A percentile compares a stretch with the other conserved stretches of the same genome.
These are phyloP conservation scores for Paecilomyces formosus DNA, from an alignment of 2,329 filamentous ascomycete genomes.

Conservation along the genomic window DNA sequence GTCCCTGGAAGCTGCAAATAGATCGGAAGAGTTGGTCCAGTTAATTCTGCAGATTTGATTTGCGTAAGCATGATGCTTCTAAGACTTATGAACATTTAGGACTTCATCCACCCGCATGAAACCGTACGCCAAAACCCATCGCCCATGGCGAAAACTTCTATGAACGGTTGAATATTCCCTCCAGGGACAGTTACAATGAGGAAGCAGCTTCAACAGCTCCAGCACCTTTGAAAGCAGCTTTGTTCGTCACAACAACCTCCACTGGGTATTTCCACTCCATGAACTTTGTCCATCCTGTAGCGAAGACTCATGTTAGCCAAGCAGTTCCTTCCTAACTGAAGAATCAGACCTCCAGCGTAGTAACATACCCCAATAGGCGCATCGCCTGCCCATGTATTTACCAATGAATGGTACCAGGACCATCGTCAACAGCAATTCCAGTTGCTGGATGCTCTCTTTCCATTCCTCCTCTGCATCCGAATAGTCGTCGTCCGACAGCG, in stretches of 20 bases:
- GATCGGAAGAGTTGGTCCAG: background rate
- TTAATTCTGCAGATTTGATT: background rate
- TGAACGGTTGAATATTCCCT: background rate
- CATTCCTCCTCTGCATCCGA: conserved; percentile 92
- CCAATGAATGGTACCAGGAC: conserved; percentile 87
- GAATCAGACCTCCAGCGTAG: background rate
- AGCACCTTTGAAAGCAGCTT: conserved; percentile 54
- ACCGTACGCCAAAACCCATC: background rate
- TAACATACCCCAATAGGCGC: conserved; percentile 82
- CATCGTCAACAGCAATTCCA: conserved; percentile 90
- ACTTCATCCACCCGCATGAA: background rate
- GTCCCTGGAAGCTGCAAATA: background rate
- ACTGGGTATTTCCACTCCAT: conserved; percentile 93
- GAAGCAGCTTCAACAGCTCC: conserved; percentile 54
- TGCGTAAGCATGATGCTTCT: background rate
- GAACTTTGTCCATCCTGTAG: conserved; percentile 76
- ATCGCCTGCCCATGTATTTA: conserved; percentile 90
- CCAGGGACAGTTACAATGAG: conserved; percentile 22
- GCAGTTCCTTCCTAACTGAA: conserved; percentile 13
- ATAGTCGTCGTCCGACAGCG: conserved; percentile 46
- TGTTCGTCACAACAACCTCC: conserved; percentile 58
- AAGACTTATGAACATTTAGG: background rate
- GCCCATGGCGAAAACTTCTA: background rate
- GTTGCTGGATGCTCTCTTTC: conserved; percentile 87
- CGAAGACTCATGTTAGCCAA: background rate